Percentiles rank a stretch among this genome's conserved stretches.
Conservation (phyloP, 75 land plant genomes). For the Ceratopteris richardii region DNA sequence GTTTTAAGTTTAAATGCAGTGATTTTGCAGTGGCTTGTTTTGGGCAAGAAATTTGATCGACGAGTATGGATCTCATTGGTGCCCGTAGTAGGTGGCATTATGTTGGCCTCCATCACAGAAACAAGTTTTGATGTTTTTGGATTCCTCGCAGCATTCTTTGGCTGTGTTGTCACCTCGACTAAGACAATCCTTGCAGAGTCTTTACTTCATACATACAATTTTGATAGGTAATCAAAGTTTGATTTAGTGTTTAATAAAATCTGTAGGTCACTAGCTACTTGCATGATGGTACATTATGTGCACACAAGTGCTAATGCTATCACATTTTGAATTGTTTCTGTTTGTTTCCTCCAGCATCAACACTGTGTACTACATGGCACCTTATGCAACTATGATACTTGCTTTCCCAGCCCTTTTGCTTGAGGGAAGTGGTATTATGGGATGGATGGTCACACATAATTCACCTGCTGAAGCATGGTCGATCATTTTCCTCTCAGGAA, state of each 20-base stretch:
- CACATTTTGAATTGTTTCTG: background rate
- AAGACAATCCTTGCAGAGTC: slow-evolving; percentile 95
- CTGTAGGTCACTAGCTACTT: background rate
- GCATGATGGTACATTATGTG: too few species aligned
- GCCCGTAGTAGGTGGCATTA: slow-evolving; percentile 93
- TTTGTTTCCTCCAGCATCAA: slow-evolving; percentile 53
- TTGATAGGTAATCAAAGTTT: slow-evolving; percentile 64
- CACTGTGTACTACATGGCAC: slow-evolving; percentile 97
- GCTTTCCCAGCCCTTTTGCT: slow-evolving; percentile 66
- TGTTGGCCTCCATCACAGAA: slow-evolving; percentile 91
- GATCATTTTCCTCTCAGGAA: slow-evolving; percentile 70
- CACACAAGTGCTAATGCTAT: background rate
- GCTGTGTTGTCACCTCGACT: slow-evolving; percentile 93
- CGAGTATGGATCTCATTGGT: slow-evolving; percentile 89
- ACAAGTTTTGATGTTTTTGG: slow-evolving; percentile 90
- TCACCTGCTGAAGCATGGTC: slow-evolving; percentile 28
- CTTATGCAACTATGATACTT: slow-evolving; percentile 83
- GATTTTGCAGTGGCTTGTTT: slow-evolving; percentile 88
- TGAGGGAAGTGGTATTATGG: slow-evolving; percentile 65
- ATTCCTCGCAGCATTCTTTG: slow-evolving; percentile 91
- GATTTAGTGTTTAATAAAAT: background rate
- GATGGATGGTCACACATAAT: slow-evolving; percentile 51
- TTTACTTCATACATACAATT: slow-evolving; percentile 84
- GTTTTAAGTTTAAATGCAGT: slow-evolving; percentile 39
- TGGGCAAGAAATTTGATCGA: slow-evolving; percentile 81